These are phyloP conservation scores for Dothistroma pini DNA, from an alignment of 2,329 filamentous ascomycete genomes.

Conservation along the genomic window DNA sequence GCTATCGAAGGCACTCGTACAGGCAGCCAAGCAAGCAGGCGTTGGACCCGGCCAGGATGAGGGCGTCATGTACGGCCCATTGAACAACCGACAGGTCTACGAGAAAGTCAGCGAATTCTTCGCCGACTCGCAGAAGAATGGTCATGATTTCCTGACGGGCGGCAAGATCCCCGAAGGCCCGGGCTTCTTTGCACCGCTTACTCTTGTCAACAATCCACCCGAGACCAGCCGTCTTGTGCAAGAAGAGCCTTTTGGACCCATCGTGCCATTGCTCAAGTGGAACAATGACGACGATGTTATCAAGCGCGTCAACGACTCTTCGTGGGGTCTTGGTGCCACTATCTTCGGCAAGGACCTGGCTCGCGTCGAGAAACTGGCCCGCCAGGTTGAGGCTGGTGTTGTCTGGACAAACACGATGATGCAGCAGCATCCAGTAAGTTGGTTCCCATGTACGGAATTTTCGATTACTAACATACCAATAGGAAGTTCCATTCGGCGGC, in stretches of 20 bases:
- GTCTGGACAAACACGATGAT: constrained; percentile 52
- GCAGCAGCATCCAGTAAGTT: constrained; percentile 22
- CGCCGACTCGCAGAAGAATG: constrained; percentile 33
- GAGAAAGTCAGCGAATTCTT: constrained; percentile 45
- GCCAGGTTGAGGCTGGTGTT: constrained; percentile 81
- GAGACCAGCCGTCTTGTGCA: constrained; percentile 36
- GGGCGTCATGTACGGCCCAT: constrained; percentile 33
- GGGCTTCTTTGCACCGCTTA: constrained; percentile 39
- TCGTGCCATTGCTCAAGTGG: constrained; percentile 46
- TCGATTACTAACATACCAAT: constrained; percentile 16
- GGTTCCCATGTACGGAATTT: not conserved
- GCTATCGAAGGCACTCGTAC: constrained; percentile 73
- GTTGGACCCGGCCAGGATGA: constrained; percentile 65
- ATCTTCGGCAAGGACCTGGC: constrained; percentile 54
- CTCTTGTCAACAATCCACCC: constrained; percentile 46
- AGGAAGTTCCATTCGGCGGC: constrained; percentile 59
- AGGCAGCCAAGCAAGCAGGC: constrained; percentile 75
- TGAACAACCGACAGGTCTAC: constrained; percentile 55
- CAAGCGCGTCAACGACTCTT: constrained; percentile 45
- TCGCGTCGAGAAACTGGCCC: constrained; percentile 67
- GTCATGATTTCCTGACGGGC: constrained; percentile 48
- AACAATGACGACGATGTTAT: constrained; percentile 45
- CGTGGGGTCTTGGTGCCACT: constrained; percentile 50
- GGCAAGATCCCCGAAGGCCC: constrained; percentile 38
- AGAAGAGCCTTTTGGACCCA: constrained; percentile 49